Base-by-base conservation (phyloP, 805 yeast genomes). In the Nakazawaea sp. region DNA sequence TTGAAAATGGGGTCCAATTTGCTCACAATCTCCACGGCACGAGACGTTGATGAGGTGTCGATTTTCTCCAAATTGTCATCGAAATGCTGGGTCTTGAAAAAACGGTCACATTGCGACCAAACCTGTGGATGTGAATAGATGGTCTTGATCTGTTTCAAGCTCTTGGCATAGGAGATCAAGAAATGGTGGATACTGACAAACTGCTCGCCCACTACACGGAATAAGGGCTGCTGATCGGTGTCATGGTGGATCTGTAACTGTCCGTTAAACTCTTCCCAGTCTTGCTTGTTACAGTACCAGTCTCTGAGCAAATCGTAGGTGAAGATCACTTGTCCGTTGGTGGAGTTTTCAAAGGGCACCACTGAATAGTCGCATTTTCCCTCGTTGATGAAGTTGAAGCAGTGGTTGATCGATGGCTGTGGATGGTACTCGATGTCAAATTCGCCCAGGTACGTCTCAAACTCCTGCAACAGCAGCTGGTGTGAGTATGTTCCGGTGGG, bases 41-140 rank as follows among this genome's bases (percentile, higher is more conserved):
- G 74, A 0, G 96, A 81, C 0, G 97, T 90, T 0, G 96, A 86
- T 2, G 71, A 66, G 2, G 80, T 68, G 56, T 88, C 96, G 13
- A 82, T 64, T 42, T 59, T 68, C 35, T 68, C 69, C 24, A 72
- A 48, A n/a, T 46, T 62, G 17, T 55, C 48, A 12, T 61, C 58
- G 27, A 62, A 56, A 32, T 50, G 52, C 15, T 62, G 52, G 32
- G 46, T 35, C 23, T 44, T 35, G 29, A 83, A 53, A 62, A 84
- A 92, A 17, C 62, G 55, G 3, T 70, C 62, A 34, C 85, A 80
- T 55, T 90, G 98, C 8, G 96, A 94, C 98, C 98, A 90, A 0
- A 89, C 98, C 56, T 90, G 98, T 2, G 98, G 97, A 58, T 90
- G 98, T 3, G 96, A 84, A 60, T 84, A 85, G 15, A 90, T 70